A percentile compares a stretch with the other conserved stretches of the same genome.
Evolutionary conservation across 192 early-diverging fungal species (phyloP).

Genomic region (Gonapodya prolifera): DNA sequence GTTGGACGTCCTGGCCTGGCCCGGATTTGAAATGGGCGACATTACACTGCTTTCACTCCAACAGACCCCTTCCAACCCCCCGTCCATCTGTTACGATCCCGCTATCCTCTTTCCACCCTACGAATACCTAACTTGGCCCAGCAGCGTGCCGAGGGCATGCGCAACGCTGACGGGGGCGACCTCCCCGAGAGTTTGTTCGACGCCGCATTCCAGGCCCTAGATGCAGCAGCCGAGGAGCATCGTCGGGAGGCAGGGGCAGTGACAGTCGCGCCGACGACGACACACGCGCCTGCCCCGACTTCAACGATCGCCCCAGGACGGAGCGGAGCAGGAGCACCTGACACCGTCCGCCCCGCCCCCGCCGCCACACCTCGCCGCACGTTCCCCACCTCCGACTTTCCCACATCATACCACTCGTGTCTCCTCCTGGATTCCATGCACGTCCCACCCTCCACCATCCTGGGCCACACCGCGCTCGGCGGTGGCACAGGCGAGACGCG

Average conservation of each 20-base stretch:
- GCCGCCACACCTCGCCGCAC: background rate
- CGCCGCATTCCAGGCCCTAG: background rate
- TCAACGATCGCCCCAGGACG: background rate
- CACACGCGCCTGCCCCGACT: background rate
- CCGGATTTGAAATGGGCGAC: too few relatives aligned
- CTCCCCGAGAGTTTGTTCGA: background rate
- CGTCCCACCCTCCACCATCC: slow-evolving; percentile 15
- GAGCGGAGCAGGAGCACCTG: background rate
- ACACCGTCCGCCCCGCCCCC: background rate
- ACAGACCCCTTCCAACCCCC: background rate
- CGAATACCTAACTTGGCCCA: background rate
- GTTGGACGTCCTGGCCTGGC: too few relatives aligned
- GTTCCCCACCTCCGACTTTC: background rate
- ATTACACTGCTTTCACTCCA: background rate
- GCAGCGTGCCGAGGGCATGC: background rate
- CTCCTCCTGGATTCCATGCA: background rate
- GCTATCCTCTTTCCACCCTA: background rate
- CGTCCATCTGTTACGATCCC: background rate
- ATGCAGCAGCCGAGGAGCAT: too few relatives aligned
- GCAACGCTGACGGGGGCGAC: background rate
- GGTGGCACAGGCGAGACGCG: slow-evolving; percentile 33
- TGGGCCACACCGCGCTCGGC: slow-evolving; percentile 53
- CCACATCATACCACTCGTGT: background rate
- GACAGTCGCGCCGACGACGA: background rate
- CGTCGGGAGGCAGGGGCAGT: too few relatives aligned